Evolutionary conservation across 1,284 basidiomycete genomes (phyloP), one percentile per base, ranked within the genome.

Genomic region (Ceratobasidium sp.): DNA sequence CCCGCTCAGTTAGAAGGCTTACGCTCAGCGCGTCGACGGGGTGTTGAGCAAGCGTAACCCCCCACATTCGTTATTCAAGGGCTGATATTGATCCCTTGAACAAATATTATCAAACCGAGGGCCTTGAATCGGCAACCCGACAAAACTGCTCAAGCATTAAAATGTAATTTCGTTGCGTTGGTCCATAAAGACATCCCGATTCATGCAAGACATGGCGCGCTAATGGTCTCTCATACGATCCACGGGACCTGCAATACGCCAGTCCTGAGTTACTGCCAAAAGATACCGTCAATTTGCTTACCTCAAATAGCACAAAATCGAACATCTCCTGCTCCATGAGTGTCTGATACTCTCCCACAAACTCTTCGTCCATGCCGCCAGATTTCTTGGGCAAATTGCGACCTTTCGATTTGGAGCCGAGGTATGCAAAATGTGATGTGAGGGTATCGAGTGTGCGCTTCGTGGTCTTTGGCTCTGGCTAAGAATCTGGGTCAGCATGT

Each of bases 251-350:
- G 33, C 11, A 29, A 62, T 29, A 29, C 24, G 19, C 41, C 15
- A 50, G 47, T 36, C 1, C 53, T 17, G 1, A 53, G 19, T 36
- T 33, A 11, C 29, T 11, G 36, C 36, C 31, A 27, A 22, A 24
- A 45, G 41, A 48, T 59, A 17, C 57, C 29, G 24, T 27, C 9
- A 53, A 11, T 44, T 53, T 9, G 31, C 69, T 62, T 27, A 85
- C 80, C 79, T 85, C 95, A 81, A 91, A 96, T 80, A 97, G 82
- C 53, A 97, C 94, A 80, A 97, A 98, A 84, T 97, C 94, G 81
- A 93, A 95, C 83, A 93, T 94, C 82, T 98, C 96, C 82, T 96
- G 93, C 80, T 98, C 96, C 87, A 98, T 89, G 51, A 98, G 84
- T 29, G 89, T 89, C 81, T 95, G 93, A 82, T 94, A 98, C 83